phyloP scores from a whole-genome alignment of 2,329 filamentous ascomycete genomes.

The Ophiobolus disseminans region DNA sequence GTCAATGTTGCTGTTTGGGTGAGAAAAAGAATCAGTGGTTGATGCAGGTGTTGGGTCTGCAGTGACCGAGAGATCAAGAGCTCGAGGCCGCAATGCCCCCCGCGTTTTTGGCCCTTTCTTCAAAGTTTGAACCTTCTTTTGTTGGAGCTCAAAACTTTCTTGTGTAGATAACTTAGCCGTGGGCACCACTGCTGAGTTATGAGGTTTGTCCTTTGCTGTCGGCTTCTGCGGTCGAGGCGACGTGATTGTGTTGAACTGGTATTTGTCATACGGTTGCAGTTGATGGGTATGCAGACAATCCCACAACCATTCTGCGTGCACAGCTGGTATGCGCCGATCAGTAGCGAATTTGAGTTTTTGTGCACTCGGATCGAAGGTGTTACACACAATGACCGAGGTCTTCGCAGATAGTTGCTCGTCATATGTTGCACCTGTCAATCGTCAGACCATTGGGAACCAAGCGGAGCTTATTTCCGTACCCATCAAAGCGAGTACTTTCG shows the following conservation, averaged over 20 bases:
- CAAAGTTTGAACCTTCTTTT: slow-evolving; percentile 26
- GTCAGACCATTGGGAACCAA: slow-evolving; percentile 18
- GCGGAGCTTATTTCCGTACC: slow-evolving; percentile 54
- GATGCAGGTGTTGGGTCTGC: slow-evolving; percentile 27
- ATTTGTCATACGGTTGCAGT: slow-evolving; percentile 58
- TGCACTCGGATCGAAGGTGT: slow-evolving; percentile 61
- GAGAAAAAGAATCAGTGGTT: slow-evolving; percentile 24
- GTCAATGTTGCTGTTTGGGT: slow-evolving; percentile 16
- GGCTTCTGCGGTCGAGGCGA: slow-evolving; percentile 23
- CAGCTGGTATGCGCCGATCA: slow-evolving; percentile 79
- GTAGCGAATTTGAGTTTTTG: slow-evolving; percentile 82
- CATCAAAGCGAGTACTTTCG: slow-evolving; percentile 75
- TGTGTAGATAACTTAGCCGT: slow-evolving; percentile 32
- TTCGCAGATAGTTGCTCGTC: slow-evolving; percentile 76
- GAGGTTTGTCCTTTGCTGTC: slow-evolving; percentile 15
- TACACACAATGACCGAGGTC: slow-evolving; percentile 80
- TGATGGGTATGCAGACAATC: slow-evolving; percentile 69
- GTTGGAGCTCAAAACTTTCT: slow-evolving; percentile 25
- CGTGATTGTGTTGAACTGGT: slow-evolving; percentile 29
- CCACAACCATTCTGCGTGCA: slow-evolving; percentile 84
- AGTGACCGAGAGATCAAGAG: slow-evolving; percentile 35
- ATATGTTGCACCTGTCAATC: slow-evolving; percentile 70
- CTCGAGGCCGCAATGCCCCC: slow-evolving; percentile 21
- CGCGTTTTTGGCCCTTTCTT: slow-evolving; percentile 24
- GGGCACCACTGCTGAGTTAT: slow-evolving; percentile 22